Conservation (phyloP, 2,329 filamentous ascomycete genomes). For the Fusarium tjaetaba region DNA sequence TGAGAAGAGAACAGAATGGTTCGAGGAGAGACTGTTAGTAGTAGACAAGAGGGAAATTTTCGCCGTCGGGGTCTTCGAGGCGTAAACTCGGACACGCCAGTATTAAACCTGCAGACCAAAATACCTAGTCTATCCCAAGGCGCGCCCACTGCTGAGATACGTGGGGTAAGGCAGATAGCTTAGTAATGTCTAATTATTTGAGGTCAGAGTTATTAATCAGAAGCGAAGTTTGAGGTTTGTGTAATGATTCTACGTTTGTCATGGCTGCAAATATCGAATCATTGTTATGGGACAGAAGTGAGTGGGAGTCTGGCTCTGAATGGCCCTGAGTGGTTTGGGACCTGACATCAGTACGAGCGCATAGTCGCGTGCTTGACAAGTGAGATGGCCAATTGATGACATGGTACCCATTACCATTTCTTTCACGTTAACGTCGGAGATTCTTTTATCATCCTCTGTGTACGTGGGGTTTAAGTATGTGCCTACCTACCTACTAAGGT, state of each 20-base stretch:
- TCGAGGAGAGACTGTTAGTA: constrained; percentile 4
- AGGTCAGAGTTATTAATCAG: constrained; percentile 2
- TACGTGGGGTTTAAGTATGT: background rate
- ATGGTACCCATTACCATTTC: background rate
- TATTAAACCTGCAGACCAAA: constrained; percentile 26
- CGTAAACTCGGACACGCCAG: constrained; percentile 39
- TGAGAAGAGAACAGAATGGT: background rate
- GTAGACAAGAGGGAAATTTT: constrained; percentile 36
- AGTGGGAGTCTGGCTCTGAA: background rate
- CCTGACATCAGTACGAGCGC: constrained; percentile 15
- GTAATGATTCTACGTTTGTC: background rate
- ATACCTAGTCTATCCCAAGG: constrained; percentile 37
- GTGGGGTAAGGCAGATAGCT: constrained; percentile 28
- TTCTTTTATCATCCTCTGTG: background rate
- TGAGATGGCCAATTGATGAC: background rate
- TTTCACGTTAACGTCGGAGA: background rate
- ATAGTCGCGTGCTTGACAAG: constrained; percentile 26
- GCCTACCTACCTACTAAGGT: background rate
- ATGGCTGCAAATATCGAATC: constrained; percentile 2
- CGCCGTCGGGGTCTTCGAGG: constrained; percentile 34
- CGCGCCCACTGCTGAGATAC: constrained; percentile 14
- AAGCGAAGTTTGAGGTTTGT: background rate
- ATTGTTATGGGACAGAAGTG: background rate
- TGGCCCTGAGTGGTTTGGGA: background rate
- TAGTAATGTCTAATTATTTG: constrained; percentile 17